These are phyloP conservation scores for Pterocarpus macrocarpus DNA, from an alignment of 306 rosid species.

Conservation along the genomic window DNA sequence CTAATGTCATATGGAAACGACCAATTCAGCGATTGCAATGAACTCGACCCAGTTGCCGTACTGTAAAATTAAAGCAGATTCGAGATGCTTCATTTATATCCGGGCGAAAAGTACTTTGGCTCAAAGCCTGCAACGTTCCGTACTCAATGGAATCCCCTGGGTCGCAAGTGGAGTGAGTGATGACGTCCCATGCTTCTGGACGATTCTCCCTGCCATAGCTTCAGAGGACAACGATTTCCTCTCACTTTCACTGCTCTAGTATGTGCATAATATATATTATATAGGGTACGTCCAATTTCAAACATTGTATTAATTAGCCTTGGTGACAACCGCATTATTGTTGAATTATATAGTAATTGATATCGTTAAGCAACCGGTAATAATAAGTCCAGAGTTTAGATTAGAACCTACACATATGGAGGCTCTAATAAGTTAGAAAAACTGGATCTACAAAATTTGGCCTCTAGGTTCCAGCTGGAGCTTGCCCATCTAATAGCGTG, in stretches of 20 bases:
- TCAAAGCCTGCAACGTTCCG: not conserved
- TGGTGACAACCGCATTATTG: not conserved
- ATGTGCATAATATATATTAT: not conserved
- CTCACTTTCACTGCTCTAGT: not conserved
- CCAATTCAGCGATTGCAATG: not conserved
- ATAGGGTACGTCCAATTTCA: constrained; percentile 11
- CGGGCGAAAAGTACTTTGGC: too few species aligned
- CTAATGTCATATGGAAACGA: not conserved
- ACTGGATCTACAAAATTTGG: not conserved
- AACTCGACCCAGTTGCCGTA: not conserved
- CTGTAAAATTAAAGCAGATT: constrained; percentile 5
- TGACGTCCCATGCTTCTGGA: constrained; percentile 17
- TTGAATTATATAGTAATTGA: constrained; percentile 10
- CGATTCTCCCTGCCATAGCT: not conserved
- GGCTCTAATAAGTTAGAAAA: not conserved
- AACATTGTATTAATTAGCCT: not conserved
- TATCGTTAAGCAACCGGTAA: constrained; percentile 41
- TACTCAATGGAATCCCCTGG: not conserved
- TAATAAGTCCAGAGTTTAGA: constrained; percentile 4
- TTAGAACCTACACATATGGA: constrained; percentile 16
- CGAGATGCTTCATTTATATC: constrained; percentile 18
- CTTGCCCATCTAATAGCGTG: not conserved
- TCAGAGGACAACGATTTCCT: not conserved
- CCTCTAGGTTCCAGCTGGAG: constrained; percentile 28
- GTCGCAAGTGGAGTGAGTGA: not conserved